Evolutionary conservation across 208 protist genomes (phyloP).

Genomic region (Leishmania gerbilli): DNA sequence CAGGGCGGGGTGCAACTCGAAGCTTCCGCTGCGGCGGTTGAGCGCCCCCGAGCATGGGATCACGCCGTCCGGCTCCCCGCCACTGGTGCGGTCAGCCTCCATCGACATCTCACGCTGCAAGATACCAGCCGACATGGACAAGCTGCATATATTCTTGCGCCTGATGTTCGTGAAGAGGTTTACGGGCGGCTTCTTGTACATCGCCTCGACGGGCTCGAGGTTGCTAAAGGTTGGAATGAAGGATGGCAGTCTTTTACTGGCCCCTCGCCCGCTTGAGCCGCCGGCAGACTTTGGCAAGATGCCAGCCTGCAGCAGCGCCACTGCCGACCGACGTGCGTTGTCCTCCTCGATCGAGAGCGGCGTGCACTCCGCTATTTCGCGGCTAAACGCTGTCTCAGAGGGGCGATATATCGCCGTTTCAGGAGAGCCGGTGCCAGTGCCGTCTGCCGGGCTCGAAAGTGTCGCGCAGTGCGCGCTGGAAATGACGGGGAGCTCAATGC

Average conservation of each 20-base stretch:
- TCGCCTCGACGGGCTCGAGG: slow-evolving; percentile 14
- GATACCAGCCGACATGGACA: slow-evolving; percentile 4
- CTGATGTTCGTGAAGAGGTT: slow-evolving; percentile 4
- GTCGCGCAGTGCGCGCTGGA: slow-evolving; percentile 18
- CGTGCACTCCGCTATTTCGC: slow-evolving; percentile 19
- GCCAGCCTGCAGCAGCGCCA: slow-evolving; percentile 31
- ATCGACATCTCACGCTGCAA: slow-evolving; percentile 5
- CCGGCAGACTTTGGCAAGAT: not conserved
- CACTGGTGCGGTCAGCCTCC: not conserved
- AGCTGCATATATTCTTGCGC: slow-evolving; percentile 8
- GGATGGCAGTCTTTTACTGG: not conserved
- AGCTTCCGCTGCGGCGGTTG: slow-evolving; percentile 8
- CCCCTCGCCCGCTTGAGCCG: not conserved
- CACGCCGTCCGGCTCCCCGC: not conserved
- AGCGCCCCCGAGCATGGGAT: not conserved
- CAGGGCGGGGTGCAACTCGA: not conserved
- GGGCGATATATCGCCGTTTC: slow-evolving; percentile 19
- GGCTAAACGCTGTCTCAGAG: slow-evolving; percentile 12
- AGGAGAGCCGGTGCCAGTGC: slow-evolving; percentile 4
- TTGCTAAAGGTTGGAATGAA: slow-evolving; percentile 4
- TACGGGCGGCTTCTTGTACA: slow-evolving; percentile 4
- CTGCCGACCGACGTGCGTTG: slow-evolving; percentile 30
- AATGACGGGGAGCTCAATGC: slow-evolving; percentile 27
- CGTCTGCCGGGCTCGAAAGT: slow-evolving; percentile 12
- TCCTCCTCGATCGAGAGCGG: slow-evolving; percentile 15